Conservation (phyloP, 768 basidiomycete genomes). For the Podaxis sp. region DNA sequence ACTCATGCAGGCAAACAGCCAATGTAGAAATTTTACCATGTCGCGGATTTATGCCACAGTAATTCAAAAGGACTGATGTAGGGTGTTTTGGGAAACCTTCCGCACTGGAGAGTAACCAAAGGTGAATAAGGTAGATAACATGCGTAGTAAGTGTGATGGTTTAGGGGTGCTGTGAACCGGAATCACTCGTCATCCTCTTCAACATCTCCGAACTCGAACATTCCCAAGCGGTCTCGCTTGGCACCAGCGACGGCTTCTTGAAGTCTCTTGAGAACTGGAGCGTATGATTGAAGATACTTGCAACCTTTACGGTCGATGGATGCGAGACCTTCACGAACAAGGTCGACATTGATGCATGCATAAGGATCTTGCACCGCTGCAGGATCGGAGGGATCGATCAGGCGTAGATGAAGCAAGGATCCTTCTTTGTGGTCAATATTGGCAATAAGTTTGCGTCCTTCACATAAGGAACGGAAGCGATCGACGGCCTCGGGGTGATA, state of each 20-base stretch:
- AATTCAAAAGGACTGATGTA: not conserved
- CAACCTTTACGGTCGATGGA: constrained; percentile 75
- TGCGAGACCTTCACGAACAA: constrained; percentile 86
- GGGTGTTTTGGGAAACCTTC: not conserved
- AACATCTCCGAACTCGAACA: constrained; percentile 91
- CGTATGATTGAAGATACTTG: constrained; percentile 70
- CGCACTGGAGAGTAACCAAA: not conserved
- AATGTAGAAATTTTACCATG: no score
- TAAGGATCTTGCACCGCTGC: constrained; percentile 62
- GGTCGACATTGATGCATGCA: constrained; percentile 84
- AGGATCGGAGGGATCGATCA: constrained; percentile 87
- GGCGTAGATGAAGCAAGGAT: constrained; percentile 75
- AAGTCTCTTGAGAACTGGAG: constrained; percentile 63
- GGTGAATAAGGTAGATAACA: not conserved
- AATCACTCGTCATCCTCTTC: constrained; percentile 68
- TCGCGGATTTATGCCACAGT: not conserved
- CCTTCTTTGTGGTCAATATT: constrained; percentile 90
- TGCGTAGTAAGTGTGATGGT: no score
- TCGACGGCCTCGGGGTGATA: constrained; percentile 84
- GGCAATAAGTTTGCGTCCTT: constrained; percentile 96
- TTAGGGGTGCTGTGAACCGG: not conserved
- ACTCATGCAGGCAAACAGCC: no score
- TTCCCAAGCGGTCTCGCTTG: constrained; percentile 73
- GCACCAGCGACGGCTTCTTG: constrained; percentile 60
- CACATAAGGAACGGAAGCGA: constrained; percentile 81